Evolutionary conservation across 805 yeast species (phyloP).

Genomic region (Wickerhamiella qilinensis): DNA sequence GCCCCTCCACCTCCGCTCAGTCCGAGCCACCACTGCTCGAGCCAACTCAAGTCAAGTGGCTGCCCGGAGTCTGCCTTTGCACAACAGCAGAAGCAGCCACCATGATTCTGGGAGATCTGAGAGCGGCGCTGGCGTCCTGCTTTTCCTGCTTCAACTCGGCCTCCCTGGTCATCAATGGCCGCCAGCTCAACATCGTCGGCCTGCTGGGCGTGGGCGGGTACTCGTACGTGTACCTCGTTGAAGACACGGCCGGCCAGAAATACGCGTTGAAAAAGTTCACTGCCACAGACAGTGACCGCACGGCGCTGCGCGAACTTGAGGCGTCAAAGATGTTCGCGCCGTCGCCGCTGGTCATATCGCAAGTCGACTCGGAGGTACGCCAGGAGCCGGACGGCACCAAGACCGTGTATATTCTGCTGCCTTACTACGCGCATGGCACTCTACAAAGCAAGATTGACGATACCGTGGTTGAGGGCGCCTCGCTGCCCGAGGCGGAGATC

Average conservation of each 20-base stretch:
- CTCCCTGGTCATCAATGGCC: conserved; percentile 40
- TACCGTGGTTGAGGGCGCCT: conserved; percentile 37
- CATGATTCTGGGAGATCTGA: conserved; percentile 12
- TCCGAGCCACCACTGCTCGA: too few relatives aligned
- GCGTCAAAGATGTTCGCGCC: conserved; percentile 54
- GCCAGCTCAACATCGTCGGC: conserved; percentile 43
- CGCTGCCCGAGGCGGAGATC: conserved; percentile 48
- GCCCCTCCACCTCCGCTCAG: too few relatives aligned
- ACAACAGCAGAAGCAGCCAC: too few relatives aligned
- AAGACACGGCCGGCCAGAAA: conserved; percentile 27
- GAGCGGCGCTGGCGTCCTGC: conserved; percentile 22
- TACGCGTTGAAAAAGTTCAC: conserved; percentile 75
- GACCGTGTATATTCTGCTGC: conserved; percentile 63
- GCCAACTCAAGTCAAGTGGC: too few relatives aligned
- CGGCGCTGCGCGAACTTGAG: conserved; percentile 64
- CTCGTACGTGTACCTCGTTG: conserved; percentile 70
- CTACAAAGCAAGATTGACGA: conserved; percentile 66
- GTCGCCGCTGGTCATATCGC: conserved; percentile 44
- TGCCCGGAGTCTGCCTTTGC: too few relatives aligned
- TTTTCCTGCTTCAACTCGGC: conserved; percentile 32
- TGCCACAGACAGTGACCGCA: conserved; percentile 58
- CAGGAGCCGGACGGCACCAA: conserved; percentile 69
- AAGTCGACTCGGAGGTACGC: conserved; percentile 54
- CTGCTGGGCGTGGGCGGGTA: conserved; percentile 87
- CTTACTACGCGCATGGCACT: conserved; percentile 57